Evolutionary conservation across 1,284 basidiomycete species (phyloP), one percentile per base, ranked within the genome.

Genomic region (Earliella scabrosa): DNA sequence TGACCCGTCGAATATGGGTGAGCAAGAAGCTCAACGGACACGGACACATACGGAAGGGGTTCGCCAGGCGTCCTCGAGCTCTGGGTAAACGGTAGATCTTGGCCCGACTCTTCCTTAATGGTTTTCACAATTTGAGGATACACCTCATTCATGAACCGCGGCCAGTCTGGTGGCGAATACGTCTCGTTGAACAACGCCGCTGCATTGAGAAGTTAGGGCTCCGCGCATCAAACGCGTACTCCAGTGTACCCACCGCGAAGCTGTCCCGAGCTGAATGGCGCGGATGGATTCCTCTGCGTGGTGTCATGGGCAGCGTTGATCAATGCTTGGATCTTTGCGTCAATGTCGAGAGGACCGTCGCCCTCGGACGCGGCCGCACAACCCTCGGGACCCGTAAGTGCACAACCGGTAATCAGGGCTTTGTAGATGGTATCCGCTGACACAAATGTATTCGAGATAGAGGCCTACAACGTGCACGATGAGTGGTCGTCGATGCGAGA

Each of bases 361-460:
- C 46, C 44, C 14, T 34, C 14, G n/a, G 23, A 51, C 21, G 58
- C 54, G 21, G 55, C 41, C 14, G 47, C n/a, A 29, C 59, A 63
- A 10, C 49, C 56, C 0, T n/a, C 13, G 7, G 51, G 51, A 1
- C 61, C 59, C 3, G 61, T 9, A 47, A 63, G 59, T 6, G 59
- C 59, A 39, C 61, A 63, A n/a, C 61, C 59, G 2, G 56, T 56
- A 10, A 56, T 27, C 29, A 63, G 54, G n/a, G 14, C 61, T 2
- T 56, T 50, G 54, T 58, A 63, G 3, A 55, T 44, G 16, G 51
- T 55, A 41, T 58, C 56, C 1, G 47, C 31, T 20, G 51, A 45
- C 3, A 11, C 34, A 10, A 48, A 23, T 31, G 39, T 9, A 0
- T 44, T 11, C 3, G 36, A 6, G 29, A 7, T 50, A 55, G n/a